Percentiles rank a stretch among this genome's conserved stretches.
Evolutionary conservation across 2,329 filamentous ascomycete genomes (phyloP).

Genomic region (Exophiala spinifera): DNA sequence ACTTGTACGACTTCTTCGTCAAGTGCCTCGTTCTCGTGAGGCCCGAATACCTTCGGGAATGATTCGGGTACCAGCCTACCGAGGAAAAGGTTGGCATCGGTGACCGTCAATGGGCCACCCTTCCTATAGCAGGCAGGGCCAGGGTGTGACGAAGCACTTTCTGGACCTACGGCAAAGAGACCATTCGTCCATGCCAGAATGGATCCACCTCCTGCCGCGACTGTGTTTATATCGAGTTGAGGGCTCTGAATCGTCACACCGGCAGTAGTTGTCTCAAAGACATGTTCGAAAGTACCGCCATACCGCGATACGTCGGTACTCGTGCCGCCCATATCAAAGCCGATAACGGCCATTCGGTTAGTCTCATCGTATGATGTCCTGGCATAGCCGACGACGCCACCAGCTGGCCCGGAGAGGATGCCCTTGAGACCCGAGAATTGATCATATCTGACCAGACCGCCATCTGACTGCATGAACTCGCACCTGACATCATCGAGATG

Average conservation of each 20-base stretch:
- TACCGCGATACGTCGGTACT: conserved; percentile 81
- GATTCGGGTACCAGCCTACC: conserved; percentile 68
- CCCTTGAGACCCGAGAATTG: conserved; percentile 73
- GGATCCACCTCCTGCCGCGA: conserved; percentile 58
- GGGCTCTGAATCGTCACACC: conserved; percentile 82
- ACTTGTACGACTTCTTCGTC: conserved; percentile 41
- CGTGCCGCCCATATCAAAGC: conserved; percentile 86
- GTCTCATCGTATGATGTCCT: conserved; percentile 71
- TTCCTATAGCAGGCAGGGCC: conserved; percentile 90
- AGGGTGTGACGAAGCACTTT: conserved; percentile 83
- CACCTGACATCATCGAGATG: conserved; percentile 73
- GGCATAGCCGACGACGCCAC: conserved; percentile 65
- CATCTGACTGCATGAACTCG: conserved; percentile 93
- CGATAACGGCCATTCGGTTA: conserved; percentile 75
- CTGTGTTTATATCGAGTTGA: conserved; percentile 72
- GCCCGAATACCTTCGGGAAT: conserved; percentile 90
- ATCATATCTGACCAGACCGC: conserved; percentile 52
- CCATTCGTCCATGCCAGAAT: conserved; percentile 76
- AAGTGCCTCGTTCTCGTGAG: conserved; percentile 69
- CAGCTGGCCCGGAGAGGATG: conserved; percentile 86
- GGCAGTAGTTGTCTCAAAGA: conserved; percentile 81
- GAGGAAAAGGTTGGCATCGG: conserved; percentile 83
- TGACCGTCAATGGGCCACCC: conserved; percentile 85
- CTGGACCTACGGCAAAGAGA: conserved; percentile 83
- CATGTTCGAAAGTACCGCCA: conserved; percentile 76